phyloP scores from a whole-genome alignment of 2,329 filamentous ascomycete genomes.

The Boeremia lycopersici region DNA sequence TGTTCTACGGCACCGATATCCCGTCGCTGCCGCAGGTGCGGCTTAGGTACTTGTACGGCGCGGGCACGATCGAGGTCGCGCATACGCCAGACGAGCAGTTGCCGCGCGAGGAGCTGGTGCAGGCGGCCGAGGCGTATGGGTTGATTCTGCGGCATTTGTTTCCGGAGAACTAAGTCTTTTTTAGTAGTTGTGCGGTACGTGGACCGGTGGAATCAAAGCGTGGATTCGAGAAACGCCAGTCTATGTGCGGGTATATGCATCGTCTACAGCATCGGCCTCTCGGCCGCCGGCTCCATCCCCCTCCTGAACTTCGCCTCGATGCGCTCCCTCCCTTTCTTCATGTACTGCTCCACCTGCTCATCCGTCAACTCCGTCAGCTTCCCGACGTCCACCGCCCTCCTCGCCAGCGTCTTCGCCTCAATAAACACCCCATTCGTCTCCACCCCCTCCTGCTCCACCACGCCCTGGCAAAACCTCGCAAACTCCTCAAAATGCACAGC shows the following conservation, averaged over 20 bases:
- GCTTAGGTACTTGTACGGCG: constrained; percentile 31
- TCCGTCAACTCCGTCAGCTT: constrained; percentile 39
- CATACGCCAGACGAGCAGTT: constrained; percentile 31
- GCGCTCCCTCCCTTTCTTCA: constrained; percentile 33
- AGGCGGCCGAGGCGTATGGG: constrained; percentile 32
- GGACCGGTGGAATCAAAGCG: not conserved
- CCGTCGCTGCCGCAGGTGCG: constrained; percentile 28
- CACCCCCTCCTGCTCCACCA: constrained; percentile 31
- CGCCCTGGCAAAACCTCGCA: constrained; percentile 39
- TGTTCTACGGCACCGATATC: constrained; percentile 36
- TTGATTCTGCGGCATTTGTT: constrained; percentile 29
- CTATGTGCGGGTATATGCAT: not conserved
- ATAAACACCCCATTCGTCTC: constrained; percentile 34
- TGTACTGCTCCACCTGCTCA: constrained; percentile 37
- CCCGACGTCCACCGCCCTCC: constrained; percentile 32
- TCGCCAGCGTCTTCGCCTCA: constrained; percentile 39
- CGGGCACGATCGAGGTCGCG: constrained; percentile 30
- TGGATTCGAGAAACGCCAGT: not conserved
- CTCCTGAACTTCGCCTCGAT: constrained; percentile 29
- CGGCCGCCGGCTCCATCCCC: constrained; percentile 22
- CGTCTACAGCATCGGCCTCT: constrained; percentile 31
- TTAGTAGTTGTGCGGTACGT: not conserved
- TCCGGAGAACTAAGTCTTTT: constrained; percentile 1
- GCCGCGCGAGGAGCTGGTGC: constrained; percentile 27
- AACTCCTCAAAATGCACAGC: constrained; percentile 47